phyloP scores from a whole-genome alignment of 352 stramenopile species.

The Pythium brassicae region DNA sequence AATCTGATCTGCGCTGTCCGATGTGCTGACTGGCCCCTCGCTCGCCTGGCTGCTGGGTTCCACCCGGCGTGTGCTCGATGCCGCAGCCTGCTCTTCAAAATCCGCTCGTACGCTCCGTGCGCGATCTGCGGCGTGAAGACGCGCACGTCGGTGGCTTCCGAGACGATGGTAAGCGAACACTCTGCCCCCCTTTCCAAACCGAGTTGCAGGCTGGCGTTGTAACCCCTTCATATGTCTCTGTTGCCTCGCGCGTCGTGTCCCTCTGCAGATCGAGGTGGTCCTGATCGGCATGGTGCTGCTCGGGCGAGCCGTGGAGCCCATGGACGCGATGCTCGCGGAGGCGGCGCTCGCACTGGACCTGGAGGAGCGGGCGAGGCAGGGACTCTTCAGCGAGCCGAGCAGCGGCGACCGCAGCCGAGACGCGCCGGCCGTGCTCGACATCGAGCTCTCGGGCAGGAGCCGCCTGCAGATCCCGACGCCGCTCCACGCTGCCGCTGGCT shows the following conservation, averaged over 20 bases:
- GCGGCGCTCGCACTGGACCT: constrained; percentile 36
- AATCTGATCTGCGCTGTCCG: too few species aligned
- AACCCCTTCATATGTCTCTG: too few species aligned
- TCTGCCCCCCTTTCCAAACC: not conserved
- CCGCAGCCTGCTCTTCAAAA: constrained; percentile 63
- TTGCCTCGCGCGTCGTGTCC: too few species aligned
- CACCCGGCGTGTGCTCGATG: not conserved
- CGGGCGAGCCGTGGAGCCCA: constrained; percentile 44
- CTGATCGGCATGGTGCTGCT: constrained; percentile 78
- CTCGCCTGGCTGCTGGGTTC: not conserved
- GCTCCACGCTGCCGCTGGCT: constrained; percentile 23
- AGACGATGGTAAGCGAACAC: constrained; percentile 74
- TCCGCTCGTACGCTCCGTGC: constrained; percentile 70
- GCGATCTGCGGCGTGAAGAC: constrained; percentile 83
- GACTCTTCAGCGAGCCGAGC: constrained; percentile 11
- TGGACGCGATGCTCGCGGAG: constrained; percentile 45
- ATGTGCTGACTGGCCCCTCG: not conserved
- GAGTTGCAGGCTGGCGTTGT: too few species aligned
- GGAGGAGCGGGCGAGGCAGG: constrained; percentile 22
- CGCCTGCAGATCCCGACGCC: constrained; percentile 44
- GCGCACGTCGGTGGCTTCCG: constrained; percentile 59
- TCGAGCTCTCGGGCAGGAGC: constrained; percentile 30
- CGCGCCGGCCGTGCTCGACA: constrained; percentile 23
- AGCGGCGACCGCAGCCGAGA: constrained; percentile 8
- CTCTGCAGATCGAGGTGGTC: constrained; percentile 74